Conservation (phyloP, 345 rosid genomes). For the Anacardium occidentale region DNA sequence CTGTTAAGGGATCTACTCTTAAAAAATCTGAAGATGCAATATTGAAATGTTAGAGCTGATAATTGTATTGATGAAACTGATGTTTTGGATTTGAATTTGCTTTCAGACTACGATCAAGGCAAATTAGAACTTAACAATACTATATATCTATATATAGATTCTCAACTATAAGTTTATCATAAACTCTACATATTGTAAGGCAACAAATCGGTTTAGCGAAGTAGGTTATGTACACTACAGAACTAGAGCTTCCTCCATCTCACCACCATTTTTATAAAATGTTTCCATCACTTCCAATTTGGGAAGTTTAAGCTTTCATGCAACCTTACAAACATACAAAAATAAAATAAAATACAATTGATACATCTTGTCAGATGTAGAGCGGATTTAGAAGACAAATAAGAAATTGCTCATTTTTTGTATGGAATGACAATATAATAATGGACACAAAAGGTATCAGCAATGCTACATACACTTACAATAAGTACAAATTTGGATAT, state of each 20-base stretch:
- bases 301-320: not conserved
- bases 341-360: not conserved
- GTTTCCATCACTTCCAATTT: not conserved
- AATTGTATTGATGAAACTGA: not conserved
- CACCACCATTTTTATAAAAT: not conserved
- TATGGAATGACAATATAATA: not conserved
- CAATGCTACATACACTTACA: not conserved
- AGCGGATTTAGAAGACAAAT: not conserved
- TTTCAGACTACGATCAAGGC: not conserved
- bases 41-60: not conserved
- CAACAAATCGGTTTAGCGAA: not conserved
- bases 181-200: not conserved
- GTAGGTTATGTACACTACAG: not conserved
- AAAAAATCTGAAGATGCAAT: constrained; percentile 1
- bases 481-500: not conserved
- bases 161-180: not conserved
- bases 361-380: not conserved
- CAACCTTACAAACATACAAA: not conserved
- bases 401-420: not conserved
- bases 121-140: not conserved
- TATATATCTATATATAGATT: not conserved
- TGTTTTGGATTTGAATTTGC: constrained; percentile 2
- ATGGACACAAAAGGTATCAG: not conserved
- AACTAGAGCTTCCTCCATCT: not conserved
- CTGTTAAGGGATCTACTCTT: not conserved